Evolutionary conservation across 1,284 basidiomycete genomes (phyloP).

Genomic region (Melampsora abietis-canadensis): DNA sequence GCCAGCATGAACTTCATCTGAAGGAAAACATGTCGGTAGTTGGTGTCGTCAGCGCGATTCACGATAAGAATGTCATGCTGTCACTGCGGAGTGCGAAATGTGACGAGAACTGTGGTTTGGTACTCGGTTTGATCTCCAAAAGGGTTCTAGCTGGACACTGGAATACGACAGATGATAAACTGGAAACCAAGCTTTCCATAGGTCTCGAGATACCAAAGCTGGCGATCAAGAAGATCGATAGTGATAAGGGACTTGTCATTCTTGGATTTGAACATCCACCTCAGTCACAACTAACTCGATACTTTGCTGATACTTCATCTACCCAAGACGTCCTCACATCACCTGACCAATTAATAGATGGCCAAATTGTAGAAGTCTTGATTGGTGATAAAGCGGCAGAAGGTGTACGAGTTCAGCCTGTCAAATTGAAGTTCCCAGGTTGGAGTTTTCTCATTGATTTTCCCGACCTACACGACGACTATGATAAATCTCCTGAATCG

Average conservation of each 20-base stretch:
- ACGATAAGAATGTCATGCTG: slow-evolving; percentile 76
- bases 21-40: slow-evolving; percentile 72
- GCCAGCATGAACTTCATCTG: slow-evolving; percentile 55
- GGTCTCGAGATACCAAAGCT: slow-evolving; percentile 74
- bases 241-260: slow-evolving; percentile 80
- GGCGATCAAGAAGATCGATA: slow-evolving; percentile 82
- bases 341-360: slow-evolving; percentile 4
- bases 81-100: slow-evolving; percentile 63
- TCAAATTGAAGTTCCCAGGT: background rate
- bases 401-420: slow-evolving; percentile 21
- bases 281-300: slow-evolving; percentile 18
- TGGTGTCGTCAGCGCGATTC: slow-evolving; percentile 71
- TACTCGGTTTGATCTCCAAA: slow-evolving; percentile 71
- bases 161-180: slow-evolving; percentile 65
- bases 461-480: slow-evolving; percentile 31
- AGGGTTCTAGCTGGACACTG: slow-evolving; percentile 83
- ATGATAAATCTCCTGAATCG: slow-evolving; percentile 8
- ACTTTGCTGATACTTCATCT: background rate
- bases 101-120: slow-evolving; percentile 56
- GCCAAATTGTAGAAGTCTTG: slow-evolving; percentile 5
- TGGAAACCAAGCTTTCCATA: slow-evolving; percentile 65
- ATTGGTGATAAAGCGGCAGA: slow-evolving; percentile 7
- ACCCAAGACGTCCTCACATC: background rate
- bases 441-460: slow-evolving; percentile 38
- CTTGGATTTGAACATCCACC: slow-evolving; percentile 59